Evolutionary conservation across 108 stramenopile genomes (phyloP).

Genomic region (Stephanodiscus triporus): DNA sequence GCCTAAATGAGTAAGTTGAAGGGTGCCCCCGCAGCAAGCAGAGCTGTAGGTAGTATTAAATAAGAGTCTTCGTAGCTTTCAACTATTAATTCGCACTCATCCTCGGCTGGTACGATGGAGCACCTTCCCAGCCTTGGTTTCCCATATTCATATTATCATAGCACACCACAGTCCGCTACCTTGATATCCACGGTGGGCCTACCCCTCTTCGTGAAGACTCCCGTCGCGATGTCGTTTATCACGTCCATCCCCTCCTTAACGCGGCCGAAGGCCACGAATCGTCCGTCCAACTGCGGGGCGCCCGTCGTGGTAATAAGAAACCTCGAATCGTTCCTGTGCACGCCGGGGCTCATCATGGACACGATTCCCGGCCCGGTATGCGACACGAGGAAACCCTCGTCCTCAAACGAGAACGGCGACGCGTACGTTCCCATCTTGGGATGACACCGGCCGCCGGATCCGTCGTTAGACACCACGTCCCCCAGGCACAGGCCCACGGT

Average conservation of each 20-base stretch:
- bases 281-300: constrained; percentile 85
- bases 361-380: constrained; percentile 62
- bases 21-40: too few species aligned
- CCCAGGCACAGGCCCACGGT: constrained; percentile 74
- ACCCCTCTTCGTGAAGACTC: constrained; percentile 75
- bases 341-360: constrained; percentile 74
- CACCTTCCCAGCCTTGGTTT: not conserved
- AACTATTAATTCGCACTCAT: not conserved
- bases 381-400: constrained; percentile 40
- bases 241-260: constrained; percentile 73
- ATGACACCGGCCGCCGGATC: constrained; percentile 41
- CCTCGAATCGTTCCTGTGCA: constrained; percentile 78
- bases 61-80: too few species aligned
- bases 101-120: not conserved
- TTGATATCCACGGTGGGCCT: constrained; percentile 63
- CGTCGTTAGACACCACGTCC: constrained; percentile 54
- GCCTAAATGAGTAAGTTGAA: constrained; percentile 2
- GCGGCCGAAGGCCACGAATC: constrained; percentile 81
- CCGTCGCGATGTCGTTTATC: constrained; percentile 59
- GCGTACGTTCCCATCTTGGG: constrained; percentile 19
- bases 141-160: constrained; percentile 11
- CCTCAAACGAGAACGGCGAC: constrained; percentile 36
- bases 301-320: constrained; percentile 68
- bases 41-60: too few species aligned
- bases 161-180: constrained; percentile 64